A percentile compares a stretch with the other conserved stretches of the same genome.
Conservation (phyloP, 1,139 yeast species). For the Yamadazyma trypodendri region DNA sequence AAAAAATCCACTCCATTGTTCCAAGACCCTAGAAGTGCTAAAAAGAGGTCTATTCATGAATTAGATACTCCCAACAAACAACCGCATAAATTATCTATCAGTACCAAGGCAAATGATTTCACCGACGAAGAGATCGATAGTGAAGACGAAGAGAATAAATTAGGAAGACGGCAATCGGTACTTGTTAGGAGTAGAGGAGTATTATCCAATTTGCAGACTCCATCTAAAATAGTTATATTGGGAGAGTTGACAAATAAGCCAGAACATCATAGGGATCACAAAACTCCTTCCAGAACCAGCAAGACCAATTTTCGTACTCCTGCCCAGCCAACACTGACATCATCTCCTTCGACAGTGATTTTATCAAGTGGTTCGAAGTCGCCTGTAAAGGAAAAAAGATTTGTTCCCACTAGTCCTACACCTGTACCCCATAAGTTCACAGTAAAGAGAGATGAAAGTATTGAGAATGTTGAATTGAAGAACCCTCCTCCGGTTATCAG, state of each 20-base stretch:
- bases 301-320: slow-evolving; percentile 23
- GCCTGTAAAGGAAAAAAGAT: slow-evolving; percentile 8
- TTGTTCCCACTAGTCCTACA: slow-evolving; percentile 40
- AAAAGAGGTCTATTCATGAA: slow-evolving; percentile 36
- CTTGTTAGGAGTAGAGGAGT: slow-evolving; percentile 9
- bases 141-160: slow-evolving; percentile 13
- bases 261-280: slow-evolving; percentile 11
- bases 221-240: slow-evolving; percentile 30
- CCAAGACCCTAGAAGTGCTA: slow-evolving; percentile 27
- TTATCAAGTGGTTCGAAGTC: slow-evolving; percentile 23
- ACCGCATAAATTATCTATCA: slow-evolving; percentile 34
- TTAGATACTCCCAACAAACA: slow-evolving; percentile 44
- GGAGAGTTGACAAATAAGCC: slow-evolving; percentile 25
- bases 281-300: slow-evolving; percentile 9
- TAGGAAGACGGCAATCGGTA: slow-evolving; percentile 1
- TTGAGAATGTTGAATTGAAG: slow-evolving; percentile 9
- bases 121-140: slow-evolving; percentile 17
- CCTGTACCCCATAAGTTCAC: slow-evolving; percentile 21
- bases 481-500: slow-evolving; percentile 8
- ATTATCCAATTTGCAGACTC: slow-evolving; percentile 25
- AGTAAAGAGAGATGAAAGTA: slow-evolving; percentile 12
- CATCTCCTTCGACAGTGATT: slow-evolving; percentile 36
- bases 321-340: slow-evolving; percentile 20
- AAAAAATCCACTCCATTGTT: slow-evolving; percentile 16
- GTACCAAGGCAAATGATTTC: slow-evolving; percentile 20